These are phyloP conservation scores for Ailanthus altissimus DNA, from an alignment of 345 rosid species.

Conservation along the genomic window DNA sequence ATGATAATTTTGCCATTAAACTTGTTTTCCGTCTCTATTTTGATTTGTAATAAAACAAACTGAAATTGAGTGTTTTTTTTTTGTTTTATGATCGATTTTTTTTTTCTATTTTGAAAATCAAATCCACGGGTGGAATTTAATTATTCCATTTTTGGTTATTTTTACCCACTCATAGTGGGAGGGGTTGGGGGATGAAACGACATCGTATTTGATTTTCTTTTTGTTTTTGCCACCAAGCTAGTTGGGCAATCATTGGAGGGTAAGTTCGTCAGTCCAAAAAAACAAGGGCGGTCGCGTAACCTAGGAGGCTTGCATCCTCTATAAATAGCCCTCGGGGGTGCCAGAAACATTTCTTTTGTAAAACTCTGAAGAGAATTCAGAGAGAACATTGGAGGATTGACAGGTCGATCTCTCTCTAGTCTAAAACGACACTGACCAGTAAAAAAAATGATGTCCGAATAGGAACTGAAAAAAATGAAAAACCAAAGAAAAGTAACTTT, in stretches of 20 bases:
- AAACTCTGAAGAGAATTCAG: neutral
- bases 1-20: too few relatives aligned
- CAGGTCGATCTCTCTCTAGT: neutral
- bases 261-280: neutral
- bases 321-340: slow-evolving; percentile 9
- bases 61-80: too few relatives aligned
- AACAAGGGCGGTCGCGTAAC: neutral
- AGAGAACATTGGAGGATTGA: neutral
- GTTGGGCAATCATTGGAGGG: neutral
- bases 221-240: too few relatives aligned
- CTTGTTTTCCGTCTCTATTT: too few relatives aligned
- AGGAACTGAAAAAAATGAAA: neutral
- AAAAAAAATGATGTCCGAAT: neutral
- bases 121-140: too few relatives aligned
- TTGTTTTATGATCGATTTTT: too few relatives aligned
- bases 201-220: too few relatives aligned
- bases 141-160: too few relatives aligned
- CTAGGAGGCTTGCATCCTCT: slow-evolving; percentile 2
- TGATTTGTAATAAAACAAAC: too few relatives aligned
- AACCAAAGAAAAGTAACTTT: neutral
- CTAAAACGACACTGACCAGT: neutral
- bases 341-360: fast-evolving
- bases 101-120: too few relatives aligned
- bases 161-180: too few relatives aligned
- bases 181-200: too few relatives aligned